Evolutionary conservation across 805 yeast species (phyloP).

Genomic region (Schizosaccharomyces osmophilus): DNA sequence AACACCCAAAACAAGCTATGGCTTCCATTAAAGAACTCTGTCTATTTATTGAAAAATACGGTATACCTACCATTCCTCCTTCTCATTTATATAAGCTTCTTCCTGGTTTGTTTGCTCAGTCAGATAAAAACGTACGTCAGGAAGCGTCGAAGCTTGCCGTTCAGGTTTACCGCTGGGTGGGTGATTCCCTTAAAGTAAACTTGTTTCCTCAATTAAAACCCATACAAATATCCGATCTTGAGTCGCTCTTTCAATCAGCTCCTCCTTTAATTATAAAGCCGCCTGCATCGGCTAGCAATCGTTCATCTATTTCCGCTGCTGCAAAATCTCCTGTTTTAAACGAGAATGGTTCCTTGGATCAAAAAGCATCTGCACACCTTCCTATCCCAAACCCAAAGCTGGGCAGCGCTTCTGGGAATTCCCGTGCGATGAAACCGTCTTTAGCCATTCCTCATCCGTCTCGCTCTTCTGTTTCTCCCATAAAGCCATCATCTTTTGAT

Average conservation of each 20-base stretch:
- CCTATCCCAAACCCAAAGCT: too few species aligned
- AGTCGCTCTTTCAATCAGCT: conserved; percentile 39
- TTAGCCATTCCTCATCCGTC: too few species aligned
- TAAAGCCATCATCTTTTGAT: conserved; percentile 38
- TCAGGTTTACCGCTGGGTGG: conserved; percentile 51
- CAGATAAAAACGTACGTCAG: conserved; percentile 64
- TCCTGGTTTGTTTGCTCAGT: conserved; percentile 54
- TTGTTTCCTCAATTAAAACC: conserved; percentile 61
- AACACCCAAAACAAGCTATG: conserved; percentile 60
- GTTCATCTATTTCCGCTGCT: too few species aligned
- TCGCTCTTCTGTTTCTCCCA: neutral
- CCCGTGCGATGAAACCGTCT: too few species aligned
- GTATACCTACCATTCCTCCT: conserved; percentile 36
- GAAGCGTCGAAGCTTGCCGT: conserved; percentile 50
- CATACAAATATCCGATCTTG: conserved; percentile 68
- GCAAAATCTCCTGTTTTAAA: too few species aligned
- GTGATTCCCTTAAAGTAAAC: conserved; percentile 31
- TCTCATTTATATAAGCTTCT: conserved; percentile 30
- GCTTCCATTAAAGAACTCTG: conserved; percentile 34
- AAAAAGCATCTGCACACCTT: too few species aligned
- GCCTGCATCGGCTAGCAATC: too few species aligned
- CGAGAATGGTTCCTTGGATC: too few species aligned
- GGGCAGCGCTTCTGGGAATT: too few species aligned
- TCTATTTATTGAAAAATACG: conserved; percentile 34
- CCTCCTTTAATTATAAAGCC: conserved; percentile 9